Base-by-base conservation (phyloP, 2,329 filamentous ascomycete genomes). In the Diaporthe sp. region DNA sequence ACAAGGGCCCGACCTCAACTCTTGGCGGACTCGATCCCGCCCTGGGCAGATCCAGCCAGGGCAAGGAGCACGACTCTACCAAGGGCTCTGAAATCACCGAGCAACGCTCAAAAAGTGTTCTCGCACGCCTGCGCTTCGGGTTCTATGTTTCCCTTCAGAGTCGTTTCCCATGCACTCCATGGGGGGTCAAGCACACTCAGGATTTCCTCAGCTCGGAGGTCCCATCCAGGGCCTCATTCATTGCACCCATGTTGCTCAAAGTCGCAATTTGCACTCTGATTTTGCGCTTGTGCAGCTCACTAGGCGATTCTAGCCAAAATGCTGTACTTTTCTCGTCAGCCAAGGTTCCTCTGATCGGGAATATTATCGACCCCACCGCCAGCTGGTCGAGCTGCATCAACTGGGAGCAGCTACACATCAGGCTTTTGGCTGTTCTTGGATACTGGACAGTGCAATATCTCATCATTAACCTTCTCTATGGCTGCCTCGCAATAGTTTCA, bases 1-100 rank as follows among this genome's bases (percentile, higher is more conserved):
- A 38, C 60, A 22, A 35, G 30, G 45, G 60, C 45, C 60, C 60
- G 30, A 66, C 60, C 45, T 66, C 60, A 15, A 19, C 60, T 10
- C 40, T 66, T 33, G 60, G 60, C 40, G 60, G 60, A 17, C 60
- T 66, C 25, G n/a, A 66, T 66, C 60, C 60, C 25, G 12, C 15
- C 17, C 28, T 33, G 3, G 9, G 35, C 2, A 12, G 22, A 30
- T 22, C 40, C 17, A 25, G 12, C 15, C n/a, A 33, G 25, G 30
- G 30, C 12, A 30, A 66, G 7, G 19, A 33, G 13, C 25, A 42
- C 19, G 30, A 66, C 13, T 3, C n/a, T 66, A 12, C 25, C 60
- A 12, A 17, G 2, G 45, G 25, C 15, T 30, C 40, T 30, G 45
- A 33, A n/a, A 5, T 25, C 25, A 66, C 22, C 13, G 22, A 25